phyloP scores from a whole-genome alignment of 805 yeast species.

The Metschnikowia borealis region DNA sequence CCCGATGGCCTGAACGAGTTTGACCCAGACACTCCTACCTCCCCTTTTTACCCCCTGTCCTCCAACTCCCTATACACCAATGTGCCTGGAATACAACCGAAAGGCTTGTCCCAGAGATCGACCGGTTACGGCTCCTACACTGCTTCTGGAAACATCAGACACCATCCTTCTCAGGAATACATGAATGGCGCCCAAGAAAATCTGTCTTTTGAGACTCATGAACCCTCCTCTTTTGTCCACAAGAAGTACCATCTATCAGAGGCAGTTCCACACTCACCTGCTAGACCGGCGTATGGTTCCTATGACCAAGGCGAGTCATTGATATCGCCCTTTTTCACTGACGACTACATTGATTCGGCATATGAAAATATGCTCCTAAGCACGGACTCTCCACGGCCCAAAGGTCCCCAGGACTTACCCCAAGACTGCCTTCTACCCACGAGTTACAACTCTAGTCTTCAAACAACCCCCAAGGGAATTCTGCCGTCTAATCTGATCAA shows the following conservation, averaged over 20 bases:
- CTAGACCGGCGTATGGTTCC: neutral
- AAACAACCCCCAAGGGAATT: neutral
- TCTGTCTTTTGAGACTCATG: neutral
- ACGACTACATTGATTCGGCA: neutral
- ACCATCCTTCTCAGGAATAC: neutral
- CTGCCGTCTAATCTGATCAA: neutral
- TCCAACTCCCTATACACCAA: neutral
- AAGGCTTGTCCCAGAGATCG: neutral
- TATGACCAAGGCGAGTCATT: neutral
- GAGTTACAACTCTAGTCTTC: neutral
- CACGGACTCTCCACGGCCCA: slow-evolving; percentile 33
- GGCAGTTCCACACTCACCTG: neutral
- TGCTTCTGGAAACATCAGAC: neutral
- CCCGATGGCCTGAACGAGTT: neutral
- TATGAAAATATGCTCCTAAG: neutral
- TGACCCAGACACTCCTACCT: neutral
- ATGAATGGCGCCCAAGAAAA: neutral
- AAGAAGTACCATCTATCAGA: neutral
- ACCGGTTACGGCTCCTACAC: neutral
- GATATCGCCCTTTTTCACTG: neutral
- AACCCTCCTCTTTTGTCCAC: neutral
- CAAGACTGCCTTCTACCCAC: slow-evolving; percentile 22
- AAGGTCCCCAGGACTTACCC: slow-evolving; percentile 39
- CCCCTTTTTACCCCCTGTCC: neutral
- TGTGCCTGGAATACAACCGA: neutral